A percentile compares a stretch with the other conserved stretches of the same genome.
Evolutionary conservation across 179 eudicot species (phyloP).

Genomic region (Nepenthes alata): DNA sequence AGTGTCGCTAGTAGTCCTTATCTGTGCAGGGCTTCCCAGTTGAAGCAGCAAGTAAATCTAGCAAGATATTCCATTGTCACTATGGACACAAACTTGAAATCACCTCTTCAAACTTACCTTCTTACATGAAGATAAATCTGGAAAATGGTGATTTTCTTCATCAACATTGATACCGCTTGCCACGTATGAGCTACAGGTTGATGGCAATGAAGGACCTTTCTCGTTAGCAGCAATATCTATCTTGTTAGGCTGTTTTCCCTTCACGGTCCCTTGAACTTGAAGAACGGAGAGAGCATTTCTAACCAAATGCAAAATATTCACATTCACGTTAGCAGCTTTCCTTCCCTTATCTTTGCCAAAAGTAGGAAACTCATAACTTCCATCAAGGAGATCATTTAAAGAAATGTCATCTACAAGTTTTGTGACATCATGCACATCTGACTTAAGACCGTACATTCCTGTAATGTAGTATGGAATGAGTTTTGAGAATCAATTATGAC

Average conservation of each 20-base stretch:
- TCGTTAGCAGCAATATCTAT: slow-evolving; percentile 22
- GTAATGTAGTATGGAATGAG: slow-evolving; percentile 13
- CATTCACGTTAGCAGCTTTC: slow-evolving; percentile 30
- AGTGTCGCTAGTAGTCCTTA: too few species aligned
- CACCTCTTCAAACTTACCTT: slow-evolving; percentile 31
- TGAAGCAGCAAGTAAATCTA: too few species aligned
- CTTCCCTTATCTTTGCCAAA: slow-evolving; percentile 56
- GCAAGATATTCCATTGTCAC: neutral
- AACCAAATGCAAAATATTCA: slow-evolving; percentile 43
- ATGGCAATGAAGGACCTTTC: slow-evolving; percentile 22
- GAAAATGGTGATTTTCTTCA: slow-evolving; percentile 19
- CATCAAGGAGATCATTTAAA: slow-evolving; percentile 69
- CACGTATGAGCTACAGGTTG: slow-evolving; percentile 20
- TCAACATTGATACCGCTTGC: slow-evolving; percentile 32
- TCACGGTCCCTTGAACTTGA: slow-evolving; percentile 26
- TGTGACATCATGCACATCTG: slow-evolving; percentile 55
- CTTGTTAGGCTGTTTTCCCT: slow-evolving; percentile 35
- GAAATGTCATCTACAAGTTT: slow-evolving; percentile 60
- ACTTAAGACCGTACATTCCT: slow-evolving; percentile 68
- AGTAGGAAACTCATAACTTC: slow-evolving; percentile 40
- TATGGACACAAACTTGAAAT: neutral
- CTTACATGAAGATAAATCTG: slow-evolving; percentile 28
- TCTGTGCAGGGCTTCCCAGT: too few species aligned
- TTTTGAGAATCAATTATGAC: too few species aligned
- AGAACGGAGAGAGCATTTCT: slow-evolving; percentile 61